Conservation (phyloP, 2,329 filamentous ascomycete genomes). For the Balansia obtecta region DNA sequence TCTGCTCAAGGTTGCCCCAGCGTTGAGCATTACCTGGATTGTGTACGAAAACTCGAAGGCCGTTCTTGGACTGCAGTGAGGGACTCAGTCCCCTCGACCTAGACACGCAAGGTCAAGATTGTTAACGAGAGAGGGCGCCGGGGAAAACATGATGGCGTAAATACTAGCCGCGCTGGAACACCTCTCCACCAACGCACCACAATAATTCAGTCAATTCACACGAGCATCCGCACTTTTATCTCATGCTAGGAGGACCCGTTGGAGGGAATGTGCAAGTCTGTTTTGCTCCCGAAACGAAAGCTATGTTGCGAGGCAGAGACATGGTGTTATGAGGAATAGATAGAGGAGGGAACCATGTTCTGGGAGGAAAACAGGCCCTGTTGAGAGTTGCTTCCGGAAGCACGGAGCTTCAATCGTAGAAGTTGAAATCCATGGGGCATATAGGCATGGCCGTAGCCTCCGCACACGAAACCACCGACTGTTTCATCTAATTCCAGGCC, state of each 20-base stretch:
- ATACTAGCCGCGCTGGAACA: neutral
- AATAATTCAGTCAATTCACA: too few species aligned
- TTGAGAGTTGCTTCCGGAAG: neutral
- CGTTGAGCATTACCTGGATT: constrained; percentile 89
- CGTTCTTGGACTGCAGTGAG: constrained; percentile 40
- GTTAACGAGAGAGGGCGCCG: neutral
- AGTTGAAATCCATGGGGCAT: neutral
- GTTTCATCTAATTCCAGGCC: neutral
- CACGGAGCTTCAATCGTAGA: neutral
- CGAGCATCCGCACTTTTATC: too few species aligned
- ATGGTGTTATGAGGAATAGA: neutral
- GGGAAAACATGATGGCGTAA: neutral
- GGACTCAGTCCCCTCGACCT: too few species aligned
- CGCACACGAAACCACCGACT: neutral
- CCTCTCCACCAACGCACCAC: too few species aligned
- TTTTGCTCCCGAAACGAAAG: too few species aligned
- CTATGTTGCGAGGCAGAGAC: neutral
- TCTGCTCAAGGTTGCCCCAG: constrained; percentile 87
- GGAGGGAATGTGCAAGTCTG: neutral
- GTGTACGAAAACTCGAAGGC: constrained; percentile 86
- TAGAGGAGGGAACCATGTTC: neutral
- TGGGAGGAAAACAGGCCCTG: neutral
- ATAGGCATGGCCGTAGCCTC: constrained; percentile 1
- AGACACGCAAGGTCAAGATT: too few species aligned
- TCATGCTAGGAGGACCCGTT: neutral